Base-by-base conservation (phyloP, 2,329 filamentous ascomycete species). In the Microdochium nivale region DNA sequence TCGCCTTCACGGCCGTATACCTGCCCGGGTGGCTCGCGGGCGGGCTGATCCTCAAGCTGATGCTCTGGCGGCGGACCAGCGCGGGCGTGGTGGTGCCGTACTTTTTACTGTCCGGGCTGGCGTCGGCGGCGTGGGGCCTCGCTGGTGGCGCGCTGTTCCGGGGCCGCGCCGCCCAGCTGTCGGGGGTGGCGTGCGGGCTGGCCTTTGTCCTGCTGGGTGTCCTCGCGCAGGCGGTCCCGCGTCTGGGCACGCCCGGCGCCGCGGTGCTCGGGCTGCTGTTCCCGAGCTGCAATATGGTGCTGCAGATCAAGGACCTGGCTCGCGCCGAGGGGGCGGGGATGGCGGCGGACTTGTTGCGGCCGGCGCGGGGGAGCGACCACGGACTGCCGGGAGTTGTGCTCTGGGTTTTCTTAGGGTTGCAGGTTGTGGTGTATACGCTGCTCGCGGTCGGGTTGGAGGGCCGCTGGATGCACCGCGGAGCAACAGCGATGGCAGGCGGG, bases 241-340 rank as follows among this genome's bases (percentile, higher is more conserved):
- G 75, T 1, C 80, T 82, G 3, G 73, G 69, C 10, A 87, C 84
- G 1, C 81, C 72, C 1, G 76, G 82, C 1, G 87, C 92, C 2
- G 77, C 79, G 5, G 71, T 88, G 2, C 73, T 95, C 13, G 86
- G 86, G 54, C 64, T 95, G 13, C 67, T 96, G 0, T 96, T 96
- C 63, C 81, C 89, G 0, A 88, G 91, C 0, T 95, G 91, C 74
- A 91, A 90, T 59, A 95, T 90, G 62, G 86, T 92, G 13, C 90
- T 85, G 64, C 94, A 91, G 63, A 77, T 84, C 51, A 82, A 87
- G n/a, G 79, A 85, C 56, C 79, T 91, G 67, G 88, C 90, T 11
- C 83, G 87, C 43, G 95, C 81, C 65, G 88, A 96, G 67, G 74
- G 76, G 54, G 64, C 83, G 51, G 72, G 80, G 19, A 61, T 73